Conservation (phyloP, 2,329 filamentous ascomycete genomes). For the Fusarium staphyleae region DNA sequence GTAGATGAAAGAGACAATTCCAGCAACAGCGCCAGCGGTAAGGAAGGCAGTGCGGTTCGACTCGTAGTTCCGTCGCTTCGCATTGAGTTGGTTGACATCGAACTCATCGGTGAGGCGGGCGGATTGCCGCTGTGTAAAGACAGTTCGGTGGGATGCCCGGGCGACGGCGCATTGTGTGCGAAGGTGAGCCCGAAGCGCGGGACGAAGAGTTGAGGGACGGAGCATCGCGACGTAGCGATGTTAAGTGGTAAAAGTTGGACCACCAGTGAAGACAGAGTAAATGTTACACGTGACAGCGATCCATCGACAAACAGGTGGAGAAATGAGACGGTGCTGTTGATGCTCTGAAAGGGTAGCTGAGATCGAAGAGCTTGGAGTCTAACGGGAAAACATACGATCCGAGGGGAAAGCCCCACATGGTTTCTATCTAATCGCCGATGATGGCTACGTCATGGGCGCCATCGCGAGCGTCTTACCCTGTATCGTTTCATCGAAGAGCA, state of each 20-base stretch:
- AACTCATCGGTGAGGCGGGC: constrained; percentile 56
- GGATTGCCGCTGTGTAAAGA: constrained; percentile 42
- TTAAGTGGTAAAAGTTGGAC: not conserved
- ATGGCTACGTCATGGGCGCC: constrained; percentile 30
- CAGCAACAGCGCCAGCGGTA: constrained; percentile 57
- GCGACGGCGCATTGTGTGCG: constrained; percentile 35
- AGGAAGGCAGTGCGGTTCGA: constrained; percentile 60
- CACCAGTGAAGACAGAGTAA: constrained; percentile 2
- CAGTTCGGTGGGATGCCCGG: constrained; percentile 37
- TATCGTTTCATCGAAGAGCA: not conserved
- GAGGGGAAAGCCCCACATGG: constrained; percentile 16
- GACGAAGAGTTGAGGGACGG: constrained; percentile 43
- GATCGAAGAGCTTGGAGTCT: constrained; percentile 1
- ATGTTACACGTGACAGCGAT: not conserved
- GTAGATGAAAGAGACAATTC: constrained; percentile 59
- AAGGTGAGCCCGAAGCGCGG: constrained; percentile 38
- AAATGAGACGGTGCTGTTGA: constrained; percentile 2
- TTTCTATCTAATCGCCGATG: constrained; percentile 3
- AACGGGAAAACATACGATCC: constrained; percentile 32
- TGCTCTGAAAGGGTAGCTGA: constrained; percentile 5
- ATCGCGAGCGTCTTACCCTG: constrained; percentile 28
- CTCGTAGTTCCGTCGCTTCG: constrained; percentile 58
- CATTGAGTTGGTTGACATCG: constrained; percentile 57
- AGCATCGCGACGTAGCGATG: constrained; percentile 38
- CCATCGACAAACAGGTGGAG: constrained; percentile 12